A percentile compares a stretch with the other conserved stretches of the same genome.
Conservation (phyloP, 129 eudicot species). For the Arctium lappa region DNA sequence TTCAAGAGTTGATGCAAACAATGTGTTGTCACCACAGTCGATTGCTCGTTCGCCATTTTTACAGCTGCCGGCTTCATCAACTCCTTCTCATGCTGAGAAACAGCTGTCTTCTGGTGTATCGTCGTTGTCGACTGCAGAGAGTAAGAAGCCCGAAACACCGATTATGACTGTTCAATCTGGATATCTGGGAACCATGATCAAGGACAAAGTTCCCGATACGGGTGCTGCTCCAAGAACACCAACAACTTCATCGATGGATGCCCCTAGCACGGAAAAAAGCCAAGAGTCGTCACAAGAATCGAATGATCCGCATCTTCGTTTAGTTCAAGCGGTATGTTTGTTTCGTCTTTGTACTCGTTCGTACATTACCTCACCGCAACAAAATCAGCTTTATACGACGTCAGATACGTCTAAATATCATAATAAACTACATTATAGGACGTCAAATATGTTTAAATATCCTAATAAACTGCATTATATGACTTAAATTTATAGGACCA, state of each 20-base stretch:
- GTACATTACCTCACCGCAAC: neutral
- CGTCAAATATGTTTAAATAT: neutral
- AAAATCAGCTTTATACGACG: neutral
- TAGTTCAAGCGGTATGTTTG: constrained; percentile 25
- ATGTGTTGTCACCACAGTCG: constrained; percentile 15
- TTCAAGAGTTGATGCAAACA: neutral
- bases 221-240: neutral
- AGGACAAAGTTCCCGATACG: neutral
- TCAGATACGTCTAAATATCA: neutral
- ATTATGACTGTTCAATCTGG: neutral
- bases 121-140: neutral
- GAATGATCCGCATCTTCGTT: neutral
- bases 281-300: constrained; percentile 5
- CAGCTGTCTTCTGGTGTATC: neutral
- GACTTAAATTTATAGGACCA: neutral
- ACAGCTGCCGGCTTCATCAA: neutral
- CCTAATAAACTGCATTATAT: neutral
- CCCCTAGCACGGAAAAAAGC: neutral
- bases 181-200: neutral
- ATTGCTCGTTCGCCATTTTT: constrained; percentile 18
- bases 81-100: neutral
- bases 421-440: neutral
- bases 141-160: neutral
- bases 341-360: neutral
- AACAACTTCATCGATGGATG: neutral